Conservation (phyloP, 2,329 filamentous ascomycete species). For the Verticillium nubilum region DNA sequence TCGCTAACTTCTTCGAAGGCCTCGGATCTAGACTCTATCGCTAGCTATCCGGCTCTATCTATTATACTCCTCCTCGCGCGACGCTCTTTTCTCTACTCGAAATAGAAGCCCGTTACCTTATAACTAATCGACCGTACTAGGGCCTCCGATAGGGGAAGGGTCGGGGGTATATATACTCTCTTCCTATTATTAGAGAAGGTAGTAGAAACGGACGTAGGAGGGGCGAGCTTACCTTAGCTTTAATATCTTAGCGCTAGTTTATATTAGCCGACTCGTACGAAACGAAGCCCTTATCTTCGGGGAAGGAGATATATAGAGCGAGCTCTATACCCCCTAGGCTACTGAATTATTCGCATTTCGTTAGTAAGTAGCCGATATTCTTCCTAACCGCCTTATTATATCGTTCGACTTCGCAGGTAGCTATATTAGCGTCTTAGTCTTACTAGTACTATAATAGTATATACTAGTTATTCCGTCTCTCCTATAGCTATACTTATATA, state of each 20-base stretch:
- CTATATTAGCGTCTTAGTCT: neutral
- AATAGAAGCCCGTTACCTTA: constrained; percentile 1
- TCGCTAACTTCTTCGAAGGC: neutral
- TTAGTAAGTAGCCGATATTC: neutral
- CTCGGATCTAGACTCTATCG: neutral
- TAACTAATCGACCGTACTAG: neutral
- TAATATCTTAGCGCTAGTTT: neutral
- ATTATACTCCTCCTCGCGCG: neutral
- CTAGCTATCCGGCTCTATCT: neutral
- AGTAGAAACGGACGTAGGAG: neutral
- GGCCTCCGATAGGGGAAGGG: neutral
- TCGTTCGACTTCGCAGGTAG: neutral
- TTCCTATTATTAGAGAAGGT: neutral
- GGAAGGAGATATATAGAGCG: neutral
- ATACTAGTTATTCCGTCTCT: neutral
- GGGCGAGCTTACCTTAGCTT: constrained; percentile 1
- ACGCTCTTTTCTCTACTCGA: neutral
- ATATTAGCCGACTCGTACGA: constrained; percentile 1
- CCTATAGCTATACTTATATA: neutral
- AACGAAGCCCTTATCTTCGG: neutral
- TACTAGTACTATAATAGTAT: neutral
- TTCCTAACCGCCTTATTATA: neutral
- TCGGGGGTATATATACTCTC: neutral
- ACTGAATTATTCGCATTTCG: neutral
- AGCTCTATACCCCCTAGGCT: neutral